phyloP scores from a whole-genome alignment of 2,329 filamentous ascomycete species.

The Arthrobotrys iridis region DNA sequence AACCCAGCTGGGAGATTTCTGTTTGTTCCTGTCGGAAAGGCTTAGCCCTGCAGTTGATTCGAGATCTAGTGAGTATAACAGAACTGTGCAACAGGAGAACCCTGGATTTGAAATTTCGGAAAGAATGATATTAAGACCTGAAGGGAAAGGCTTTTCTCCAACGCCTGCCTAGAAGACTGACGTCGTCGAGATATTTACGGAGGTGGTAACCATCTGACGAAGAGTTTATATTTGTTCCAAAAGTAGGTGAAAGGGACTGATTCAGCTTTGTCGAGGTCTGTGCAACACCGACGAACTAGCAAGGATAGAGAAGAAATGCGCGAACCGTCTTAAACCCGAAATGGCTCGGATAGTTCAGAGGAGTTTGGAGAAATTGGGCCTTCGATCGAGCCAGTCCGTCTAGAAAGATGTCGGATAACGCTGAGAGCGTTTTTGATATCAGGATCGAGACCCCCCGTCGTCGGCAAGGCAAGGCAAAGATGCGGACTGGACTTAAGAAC shows the following conservation, averaged over 20 bases:
- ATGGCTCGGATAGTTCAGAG: conserved; percentile 45
- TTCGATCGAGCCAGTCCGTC: conserved; percentile 27
- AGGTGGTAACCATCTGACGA: conserved; percentile 5
- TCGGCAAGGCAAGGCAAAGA: conserved; percentile 7
- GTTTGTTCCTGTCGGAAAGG: conserved; percentile 22
- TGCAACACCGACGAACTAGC: conserved; percentile 43
- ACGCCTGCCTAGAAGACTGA: conserved; percentile 15
- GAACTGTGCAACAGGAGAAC: conserved; percentile 22
- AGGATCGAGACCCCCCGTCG: conserved; percentile 10
- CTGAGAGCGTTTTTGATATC: conserved; percentile 29
- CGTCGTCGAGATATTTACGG: conserved; percentile 6
- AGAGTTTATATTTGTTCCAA: conserved; percentile 8
- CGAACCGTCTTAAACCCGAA: conserved; percentile 54
- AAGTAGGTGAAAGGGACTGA: conserved; percentile 26
- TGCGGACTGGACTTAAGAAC: conserved; percentile 1
- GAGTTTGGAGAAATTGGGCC: conserved; percentile 28
- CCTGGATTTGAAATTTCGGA: conserved; percentile 22
- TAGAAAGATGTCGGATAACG: conserved; percentile 49
- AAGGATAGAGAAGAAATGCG: conserved; percentile 15
- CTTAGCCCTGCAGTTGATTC: conserved; percentile 24
- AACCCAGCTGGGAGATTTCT: conserved; percentile 15
- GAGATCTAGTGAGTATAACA: conserved; percentile 28
- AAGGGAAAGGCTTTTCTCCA: background rate
- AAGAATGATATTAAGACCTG: background rate
- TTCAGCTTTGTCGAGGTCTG: conserved; percentile 37